Evolutionary conservation across 176 grass and related monocot genomes (phyloP).

Genomic region (Avena atlantica): DNA sequence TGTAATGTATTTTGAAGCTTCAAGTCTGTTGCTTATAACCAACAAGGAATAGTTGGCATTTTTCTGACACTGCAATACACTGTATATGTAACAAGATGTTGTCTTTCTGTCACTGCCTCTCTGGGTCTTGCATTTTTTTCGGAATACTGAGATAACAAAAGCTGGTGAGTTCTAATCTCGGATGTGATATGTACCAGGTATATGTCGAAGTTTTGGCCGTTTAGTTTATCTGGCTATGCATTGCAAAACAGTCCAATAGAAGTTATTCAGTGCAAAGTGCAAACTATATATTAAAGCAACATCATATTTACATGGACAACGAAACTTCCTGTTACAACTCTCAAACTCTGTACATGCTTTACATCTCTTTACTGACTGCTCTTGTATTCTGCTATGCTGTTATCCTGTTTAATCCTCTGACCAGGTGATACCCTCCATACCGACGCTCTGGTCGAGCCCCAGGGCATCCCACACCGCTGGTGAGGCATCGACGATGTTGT

Average conservation of each 20-base stretch:
- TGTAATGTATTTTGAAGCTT: constrained; percentile 40
- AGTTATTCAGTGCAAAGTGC: not conserved
- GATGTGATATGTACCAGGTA: not conserved
- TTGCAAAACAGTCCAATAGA: too few relatives aligned
- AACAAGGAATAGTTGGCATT: constrained; percentile 1
- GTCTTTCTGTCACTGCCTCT: not conserved
- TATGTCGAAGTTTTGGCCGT: too few relatives aligned
- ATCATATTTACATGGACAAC: not conserved
- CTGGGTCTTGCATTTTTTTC: not conserved
- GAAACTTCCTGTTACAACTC: not conserved
- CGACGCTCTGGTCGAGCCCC: constrained; percentile 28
- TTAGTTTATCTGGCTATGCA: too few relatives aligned
- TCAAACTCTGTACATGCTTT: not conserved
- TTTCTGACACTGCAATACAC: constrained; percentile 12
- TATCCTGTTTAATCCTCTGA: not conserved
- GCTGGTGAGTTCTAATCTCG: too few relatives aligned
- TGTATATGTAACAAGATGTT: constrained; percentile 32
- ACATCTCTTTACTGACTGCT: not conserved
- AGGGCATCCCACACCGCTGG: constrained; percentile 53
- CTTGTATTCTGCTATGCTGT: not conserved
- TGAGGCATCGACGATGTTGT: constrained; percentile 38
- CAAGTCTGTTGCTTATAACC: not conserved
- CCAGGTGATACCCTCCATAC: constrained; percentile 37
- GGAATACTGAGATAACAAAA: not conserved
- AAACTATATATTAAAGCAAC: not conserved